Evolutionary conservation across 768 basidiomycete genomes (phyloP), one percentile per base, ranked within the genome.

Genomic region (Rhizopogon vesiculosus): DNA sequence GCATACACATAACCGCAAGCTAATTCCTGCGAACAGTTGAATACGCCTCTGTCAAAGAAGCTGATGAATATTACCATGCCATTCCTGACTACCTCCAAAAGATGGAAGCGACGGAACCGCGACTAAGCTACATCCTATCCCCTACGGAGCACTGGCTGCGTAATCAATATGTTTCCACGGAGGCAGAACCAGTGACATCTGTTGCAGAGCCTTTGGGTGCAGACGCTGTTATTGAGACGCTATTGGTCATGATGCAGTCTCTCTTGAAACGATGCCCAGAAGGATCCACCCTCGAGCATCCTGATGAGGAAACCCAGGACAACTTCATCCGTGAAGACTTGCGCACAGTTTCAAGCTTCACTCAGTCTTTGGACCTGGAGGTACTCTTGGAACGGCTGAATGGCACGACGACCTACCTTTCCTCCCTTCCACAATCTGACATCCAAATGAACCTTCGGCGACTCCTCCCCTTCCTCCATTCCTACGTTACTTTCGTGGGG

Each of bases 381-480:
- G 63, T 68, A 15, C 70, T 87, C 40, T 58, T 68, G 31, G 65
- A 74, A 2, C 73, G 70, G 5, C 56, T 90, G 25, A 62, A 76
- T 29, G 57, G 57, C 31, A 63, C 77, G 5, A 61, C 86, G 28
- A 49, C 64, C 9, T 61, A 63, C 18, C 66, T 87, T n/a, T 66
- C 76, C 2, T 64, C 66, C 5, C 59, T 69, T 29, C 59, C 73
- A 4, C 64, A 68, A 1, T 61, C 66, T 4, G 64, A 69, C 18
- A 61, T 81, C 12, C 65, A 68, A 43, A 62, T 56, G 29, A 65
- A 65, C 46, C 58, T 84, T 43, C 72, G 70, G 63, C 73, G 80
- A 59, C 58, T 85, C n/a, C 60, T 87, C 8, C 93, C 95, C 1
- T 97, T 97, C 81, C 67, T 96, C 22, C 71, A 82, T 3, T 69